Base-by-base conservation (phyloP, 2,329 filamentous ascomycete genomes). In the Penicillium sp. region DNA sequence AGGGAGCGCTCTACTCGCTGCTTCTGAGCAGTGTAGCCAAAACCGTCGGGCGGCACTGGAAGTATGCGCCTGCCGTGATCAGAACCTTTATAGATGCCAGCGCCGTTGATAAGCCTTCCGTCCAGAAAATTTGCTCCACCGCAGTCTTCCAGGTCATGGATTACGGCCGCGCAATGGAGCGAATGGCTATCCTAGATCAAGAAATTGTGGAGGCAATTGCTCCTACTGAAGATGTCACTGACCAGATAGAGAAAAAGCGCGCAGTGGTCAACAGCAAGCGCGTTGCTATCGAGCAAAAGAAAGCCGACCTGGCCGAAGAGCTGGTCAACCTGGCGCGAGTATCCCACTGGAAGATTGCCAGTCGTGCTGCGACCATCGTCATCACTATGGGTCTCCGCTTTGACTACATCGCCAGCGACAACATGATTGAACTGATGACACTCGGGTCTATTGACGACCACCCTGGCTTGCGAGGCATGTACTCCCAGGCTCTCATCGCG, bases 291-390 rank as follows among this genome's bases (percentile, higher is more conserved):
- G 94, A 99, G 72, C 80, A 82, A 51, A 91, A 89, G 76, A 99
- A 99, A 76, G 80, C 86, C 0, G 82, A 84, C 4, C 77, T 99
- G 27, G 90, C 92, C 0, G 78, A 90, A 52, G 91, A 97, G 69
- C 80, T 99, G 32, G 88, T 92, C 4, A 84, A 88, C 56, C 77
- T 88, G 56, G 89, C 91, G 2, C 86, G 85, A 65, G 84, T 84
- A 3, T 90, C 91, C 0, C 95, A 99, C 69, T 99, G 94, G 94
- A 97, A 96, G 78, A 92, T 96, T 64, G 93, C 93, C 6, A 91
- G 86, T 48, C 83, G 93, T 29, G 96, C 92, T 54, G 89, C 90
- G 10, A 89, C 95, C 35, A 94, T 99, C 69, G 90, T 96, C 5
- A 86, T 93, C 54, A 96, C 94, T 57, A 82, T 97, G 59, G 93